phyloP scores from a whole-genome alignment of 2,329 filamentous ascomycete species.

The Talaromyces sp. region DNA sequence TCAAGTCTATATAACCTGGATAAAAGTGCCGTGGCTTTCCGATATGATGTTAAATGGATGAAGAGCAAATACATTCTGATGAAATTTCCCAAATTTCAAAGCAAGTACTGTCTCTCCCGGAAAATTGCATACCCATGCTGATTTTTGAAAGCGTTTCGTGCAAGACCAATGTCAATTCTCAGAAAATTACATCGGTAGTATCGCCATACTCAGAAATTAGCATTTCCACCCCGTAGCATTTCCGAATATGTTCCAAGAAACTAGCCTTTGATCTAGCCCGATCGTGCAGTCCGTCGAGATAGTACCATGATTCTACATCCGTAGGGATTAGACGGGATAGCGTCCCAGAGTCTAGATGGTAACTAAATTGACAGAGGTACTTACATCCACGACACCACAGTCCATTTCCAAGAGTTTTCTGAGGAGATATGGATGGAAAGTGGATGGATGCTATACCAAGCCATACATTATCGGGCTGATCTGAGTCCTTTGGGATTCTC shows the following conservation, averaged over 20 bases:
- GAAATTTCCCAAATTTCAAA: background rate
- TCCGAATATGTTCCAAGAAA: background rate
- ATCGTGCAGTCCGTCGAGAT: background rate
- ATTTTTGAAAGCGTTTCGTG: background rate
- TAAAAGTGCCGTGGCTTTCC: background rate
- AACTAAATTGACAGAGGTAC: background rate
- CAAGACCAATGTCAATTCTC: background rate
- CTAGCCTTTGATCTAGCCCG: background rate
- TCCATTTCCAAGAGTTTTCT: background rate
- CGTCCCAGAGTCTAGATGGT: background rate
- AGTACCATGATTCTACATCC: no score
- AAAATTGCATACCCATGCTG: background rate
- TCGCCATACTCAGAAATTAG: background rate
- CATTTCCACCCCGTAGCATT: background rate
- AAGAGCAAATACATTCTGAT: background rate
- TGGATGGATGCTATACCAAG: background rate
- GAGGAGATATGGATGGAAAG: background rate
- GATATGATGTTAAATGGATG: background rate
- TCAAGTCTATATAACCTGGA: background rate
- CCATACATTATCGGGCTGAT: background rate
- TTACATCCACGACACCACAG: background rate
- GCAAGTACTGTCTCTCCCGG: background rate
- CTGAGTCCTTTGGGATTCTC: background rate
- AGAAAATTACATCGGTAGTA: background rate
- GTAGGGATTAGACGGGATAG: background rate